Conservation (phyloP, 495 filamentous ascomycete species). For the Neurospora sublineolata region DNA sequence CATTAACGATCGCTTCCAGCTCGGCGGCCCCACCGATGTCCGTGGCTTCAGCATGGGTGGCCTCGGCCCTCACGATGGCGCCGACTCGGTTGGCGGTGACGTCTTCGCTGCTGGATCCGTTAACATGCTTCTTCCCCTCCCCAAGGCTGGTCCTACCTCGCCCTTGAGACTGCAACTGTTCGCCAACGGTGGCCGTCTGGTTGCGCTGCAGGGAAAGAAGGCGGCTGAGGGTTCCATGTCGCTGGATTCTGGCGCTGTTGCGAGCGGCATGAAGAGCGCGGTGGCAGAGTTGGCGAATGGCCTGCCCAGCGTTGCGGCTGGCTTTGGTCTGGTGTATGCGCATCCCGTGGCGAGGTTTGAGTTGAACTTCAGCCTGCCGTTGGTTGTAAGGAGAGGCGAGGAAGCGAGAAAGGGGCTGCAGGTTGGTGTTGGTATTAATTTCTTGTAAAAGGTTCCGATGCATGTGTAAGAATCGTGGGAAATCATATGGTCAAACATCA, state of each 20-base stretch:
- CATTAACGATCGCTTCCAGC: slow-evolving; percentile 87
- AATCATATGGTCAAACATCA: neutral
- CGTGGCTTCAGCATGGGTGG: slow-evolving; percentile 85
- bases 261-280: slow-evolving; percentile 40
- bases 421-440: slow-evolving; percentile 88
- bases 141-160: slow-evolving; percentile 60
- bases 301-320: slow-evolving; percentile 75
- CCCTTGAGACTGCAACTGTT: slow-evolving; percentile 86
- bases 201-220: slow-evolving; percentile 54
- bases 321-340: slow-evolving; percentile 85
- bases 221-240: slow-evolving; percentile 14
- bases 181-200: slow-evolving; percentile 75
- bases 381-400: slow-evolving; percentile 71
- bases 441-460: slow-evolving; percentile 45
- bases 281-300: slow-evolving; percentile 58
- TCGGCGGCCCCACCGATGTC: slow-evolving; percentile 89
- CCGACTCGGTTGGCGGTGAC: slow-evolving; percentile 82
- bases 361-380: slow-evolving; percentile 81
- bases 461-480: neutral
- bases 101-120: slow-evolving; percentile 79
- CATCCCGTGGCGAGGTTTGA: slow-evolving; percentile 88
- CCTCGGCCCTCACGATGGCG: slow-evolving; percentile 74
- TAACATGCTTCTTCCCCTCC: slow-evolving; percentile 74
- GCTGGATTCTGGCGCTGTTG: slow-evolving; percentile 30
- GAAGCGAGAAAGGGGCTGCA: slow-evolving; percentile 81